phyloP scores from a whole-genome alignment of 1,139 yeast species.

The Maudiozyma humilis region DNA sequence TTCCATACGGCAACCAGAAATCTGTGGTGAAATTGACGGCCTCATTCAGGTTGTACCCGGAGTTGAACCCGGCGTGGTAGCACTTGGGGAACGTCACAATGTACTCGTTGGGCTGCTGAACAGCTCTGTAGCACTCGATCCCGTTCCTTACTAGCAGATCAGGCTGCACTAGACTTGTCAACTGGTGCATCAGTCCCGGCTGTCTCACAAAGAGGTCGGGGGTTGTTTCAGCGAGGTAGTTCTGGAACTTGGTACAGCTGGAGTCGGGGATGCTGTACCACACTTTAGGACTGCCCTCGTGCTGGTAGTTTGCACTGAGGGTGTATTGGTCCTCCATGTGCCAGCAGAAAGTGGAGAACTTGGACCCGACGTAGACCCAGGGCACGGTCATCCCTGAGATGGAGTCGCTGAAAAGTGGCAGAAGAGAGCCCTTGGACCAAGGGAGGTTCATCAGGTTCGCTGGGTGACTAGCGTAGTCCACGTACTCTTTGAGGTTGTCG shows the following conservation, averaged over 20 bases:
- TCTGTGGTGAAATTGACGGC: slow-evolving; percentile 73
- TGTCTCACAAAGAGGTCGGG: slow-evolving; percentile 83
- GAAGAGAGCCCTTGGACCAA: slow-evolving; percentile 53
- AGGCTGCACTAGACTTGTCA: slow-evolving; percentile 76
- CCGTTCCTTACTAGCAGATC: slow-evolving; percentile 39
- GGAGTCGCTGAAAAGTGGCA: slow-evolving; percentile 50
- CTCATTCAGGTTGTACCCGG: slow-evolving; percentile 71
- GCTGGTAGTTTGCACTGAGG: slow-evolving; percentile 69
- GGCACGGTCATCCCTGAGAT: slow-evolving; percentile 81
- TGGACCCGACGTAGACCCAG: slow-evolving; percentile 70
- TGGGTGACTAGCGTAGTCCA: slow-evolving; percentile 46
- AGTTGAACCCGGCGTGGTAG: slow-evolving; percentile 73
- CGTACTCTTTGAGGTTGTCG: slow-evolving; percentile 29
- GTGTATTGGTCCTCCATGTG: slow-evolving; percentile 80
- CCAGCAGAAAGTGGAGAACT: slow-evolving; percentile 76
- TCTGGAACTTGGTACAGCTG: slow-evolving; percentile 47
- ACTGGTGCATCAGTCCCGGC: slow-evolving; percentile 81
- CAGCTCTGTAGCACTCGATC: slow-evolving; percentile 58
- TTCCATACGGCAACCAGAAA: slow-evolving; percentile 60
- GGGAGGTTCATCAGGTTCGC: slow-evolving; percentile 65
- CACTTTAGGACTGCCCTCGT: slow-evolving; percentile 62
- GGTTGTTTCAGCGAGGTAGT: slow-evolving; percentile 46
- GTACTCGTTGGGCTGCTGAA: slow-evolving; percentile 76
- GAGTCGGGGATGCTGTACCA: slow-evolving; percentile 71
- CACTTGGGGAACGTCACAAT: slow-evolving; percentile 69